Conservation (phyloP, 148 eudicot genomes). For the Suaeda aralocaspica region DNA sequence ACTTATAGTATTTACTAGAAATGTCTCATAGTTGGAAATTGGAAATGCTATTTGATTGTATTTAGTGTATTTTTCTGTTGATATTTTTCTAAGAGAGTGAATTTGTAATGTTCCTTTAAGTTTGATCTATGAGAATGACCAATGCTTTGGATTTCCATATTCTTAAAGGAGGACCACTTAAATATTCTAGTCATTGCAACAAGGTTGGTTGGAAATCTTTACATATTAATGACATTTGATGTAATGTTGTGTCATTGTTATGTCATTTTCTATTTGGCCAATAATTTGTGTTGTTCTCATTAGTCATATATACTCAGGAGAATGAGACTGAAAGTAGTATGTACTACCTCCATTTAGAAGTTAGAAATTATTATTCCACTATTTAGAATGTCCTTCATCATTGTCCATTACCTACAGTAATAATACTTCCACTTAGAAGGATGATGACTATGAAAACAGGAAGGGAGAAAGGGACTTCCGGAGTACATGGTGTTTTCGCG, state of each 20-base stretch:
- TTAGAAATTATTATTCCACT: too few relatives aligned
- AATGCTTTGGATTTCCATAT: constrained; percentile 8
- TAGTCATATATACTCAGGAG: too few relatives aligned
- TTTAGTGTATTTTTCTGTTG: constrained; percentile 21
- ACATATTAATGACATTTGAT: background rate
- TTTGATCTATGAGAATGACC: constrained; percentile 6
- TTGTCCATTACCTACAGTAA: too few relatives aligned
- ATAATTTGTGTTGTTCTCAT: too few relatives aligned
- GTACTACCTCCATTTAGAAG: too few relatives aligned
- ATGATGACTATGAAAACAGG: too few relatives aligned
- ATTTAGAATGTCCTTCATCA: too few relatives aligned
- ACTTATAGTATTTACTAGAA: constrained; percentile 12
- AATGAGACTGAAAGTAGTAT: too few relatives aligned
- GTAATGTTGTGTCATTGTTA: background rate
- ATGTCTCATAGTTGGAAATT: constrained; percentile 3
- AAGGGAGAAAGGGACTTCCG: too few relatives aligned
- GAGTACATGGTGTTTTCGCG: too few relatives aligned
- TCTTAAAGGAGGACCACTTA: background rate
- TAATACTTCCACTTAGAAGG: too few relatives aligned
- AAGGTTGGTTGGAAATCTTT: background rate
- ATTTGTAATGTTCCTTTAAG: constrained; percentile 3
- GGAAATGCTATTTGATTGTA: constrained; percentile 17
- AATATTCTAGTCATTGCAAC: background rate
- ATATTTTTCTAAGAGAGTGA: constrained; percentile 4
- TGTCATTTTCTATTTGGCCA: too few relatives aligned